Evolutionary conservation across 176 grass and related monocot genomes (phyloP), one percentile per base, ranked within the genome.

Genomic region (Stipa capillata): DNA sequence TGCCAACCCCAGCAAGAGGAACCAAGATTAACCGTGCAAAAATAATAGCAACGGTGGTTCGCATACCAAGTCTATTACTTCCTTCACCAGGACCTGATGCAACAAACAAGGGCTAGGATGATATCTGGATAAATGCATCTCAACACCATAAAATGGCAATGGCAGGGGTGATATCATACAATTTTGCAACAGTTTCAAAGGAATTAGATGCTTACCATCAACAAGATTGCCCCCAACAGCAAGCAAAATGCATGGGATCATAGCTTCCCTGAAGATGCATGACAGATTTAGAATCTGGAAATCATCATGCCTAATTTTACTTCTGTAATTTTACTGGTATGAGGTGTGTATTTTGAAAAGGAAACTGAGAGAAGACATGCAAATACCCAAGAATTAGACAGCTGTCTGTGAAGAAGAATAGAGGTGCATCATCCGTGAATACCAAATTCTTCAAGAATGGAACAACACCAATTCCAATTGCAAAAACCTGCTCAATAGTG

Each of bases 201-300:
- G 58, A 67, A 72, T 54, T 42, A 73, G 13, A 16, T 73, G 56
- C 83, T 95, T 91, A 99, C 97, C 97, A 45, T 99, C 97, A 54
- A 99, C 92, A 82, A 99, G 97, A 89, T 99, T 99, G 43, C 97
- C 97, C 12, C 97, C 97, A 65, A 99, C 93, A 49, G 97, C 97
- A 79, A 99, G 97, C 75, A 99, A 89, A 87, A 99, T 99, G 69
- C 97, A 99, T 44, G 97, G 97, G 82, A 99, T 96, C 97, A 99
- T 99, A 74, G 97, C 97, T 84, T 93, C 97, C 65, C 97, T 99
- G 73, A 7, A 73, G 85, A 21, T 53, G 33, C n/a, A n/a, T 21
- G 21, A 73, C 24, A 42, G 13, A 67, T 76, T n/a, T 78, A 84
- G 35, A 53, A 17, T 43, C 25, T 39, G 69, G 7, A 69, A 71